These are phyloP conservation scores for Colletotrichum liaoningense DNA, from an alignment of 2,329 filamentous ascomycete species.

Conservation along the genomic window DNA sequence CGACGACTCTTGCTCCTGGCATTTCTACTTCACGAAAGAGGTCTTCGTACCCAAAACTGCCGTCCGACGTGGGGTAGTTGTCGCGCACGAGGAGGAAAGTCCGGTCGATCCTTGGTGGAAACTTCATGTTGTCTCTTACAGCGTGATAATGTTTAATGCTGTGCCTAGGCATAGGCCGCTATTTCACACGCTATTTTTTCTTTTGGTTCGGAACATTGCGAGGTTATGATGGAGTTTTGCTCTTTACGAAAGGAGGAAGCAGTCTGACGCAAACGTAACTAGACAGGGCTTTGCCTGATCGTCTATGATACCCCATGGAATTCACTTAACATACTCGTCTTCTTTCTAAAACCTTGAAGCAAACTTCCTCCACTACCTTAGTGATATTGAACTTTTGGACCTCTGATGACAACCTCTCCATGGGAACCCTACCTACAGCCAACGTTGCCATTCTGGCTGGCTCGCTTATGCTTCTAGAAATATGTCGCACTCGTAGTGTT, in stretches of 20 bases:
- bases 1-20: too few species aligned
- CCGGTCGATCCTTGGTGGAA: not conserved
- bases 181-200: not conserved
- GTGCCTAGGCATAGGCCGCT: not conserved
- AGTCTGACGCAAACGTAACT: conserved; percentile 4
- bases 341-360: not conserved
- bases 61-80: not conserved
- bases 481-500: too few species aligned
- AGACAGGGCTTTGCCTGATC: conserved; percentile 1
- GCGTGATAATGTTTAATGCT: not conserved
- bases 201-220: not conserved
- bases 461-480: too few species aligned
- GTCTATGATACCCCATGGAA: conserved; percentile 6
- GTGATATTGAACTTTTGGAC: too few species aligned
- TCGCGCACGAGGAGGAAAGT: too few species aligned
- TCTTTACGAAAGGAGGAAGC: not conserved
- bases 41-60: not conserved
- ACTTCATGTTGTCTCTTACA: not conserved
- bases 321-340: not conserved
- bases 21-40: not conserved
- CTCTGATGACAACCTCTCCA: too few species aligned
- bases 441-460: too few species aligned
- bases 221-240: not conserved
- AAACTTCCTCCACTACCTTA: too few species aligned
- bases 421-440: too few species aligned